These are phyloP conservation scores for Physaria fendleri DNA, from an alignment of 345 rosid genomes.

Conservation along the genomic window DNA sequence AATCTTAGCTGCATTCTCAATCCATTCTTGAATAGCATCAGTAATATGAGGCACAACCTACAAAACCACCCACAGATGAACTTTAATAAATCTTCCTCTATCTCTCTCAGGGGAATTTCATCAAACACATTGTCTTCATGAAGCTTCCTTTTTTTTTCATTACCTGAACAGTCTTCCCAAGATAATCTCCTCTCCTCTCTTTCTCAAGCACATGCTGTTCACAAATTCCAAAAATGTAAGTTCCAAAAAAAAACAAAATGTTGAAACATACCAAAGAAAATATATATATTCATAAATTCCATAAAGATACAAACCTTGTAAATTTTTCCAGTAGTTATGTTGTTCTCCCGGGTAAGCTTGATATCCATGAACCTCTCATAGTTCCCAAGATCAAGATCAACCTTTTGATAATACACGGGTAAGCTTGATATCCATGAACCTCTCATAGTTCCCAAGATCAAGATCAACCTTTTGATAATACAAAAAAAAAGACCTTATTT, in stretches of 20 bases:
- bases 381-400: slow-evolving; percentile 98
- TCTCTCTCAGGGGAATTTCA: background rate
- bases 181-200: slow-evolving; percentile 93
- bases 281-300: background rate
- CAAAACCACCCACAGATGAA: background rate
- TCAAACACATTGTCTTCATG: background rate
- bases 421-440: slow-evolving; percentile 76
- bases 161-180: slow-evolving; percentile 98
- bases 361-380: slow-evolving; percentile 90
- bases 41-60: slow-evolving; percentile 98
- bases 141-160: background rate
- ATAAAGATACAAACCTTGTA: slow-evolving; percentile 56
- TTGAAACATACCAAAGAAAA: background rate
- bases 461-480: slow-evolving; percentile 33
- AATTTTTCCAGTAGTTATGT: slow-evolving; percentile 90
- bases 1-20: slow-evolving; percentile 71
- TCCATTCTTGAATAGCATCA: slow-evolving; percentile 96
- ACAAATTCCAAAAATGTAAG: background rate
- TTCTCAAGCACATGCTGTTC: slow-evolving; percentile 74
- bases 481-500: background rate
- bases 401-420: slow-evolving; percentile 67
- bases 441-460: slow-evolving; percentile 98
- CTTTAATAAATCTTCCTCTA: background rate
- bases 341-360: slow-evolving; percentile 78
- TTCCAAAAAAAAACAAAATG: background rate